Percentiles rank a stretch among this genome's conserved stretches.
phyloP scores from a whole-genome alignment of 2,329 filamentous ascomycete genomes.

The Sclerotinia sclerotiorum region DNA sequence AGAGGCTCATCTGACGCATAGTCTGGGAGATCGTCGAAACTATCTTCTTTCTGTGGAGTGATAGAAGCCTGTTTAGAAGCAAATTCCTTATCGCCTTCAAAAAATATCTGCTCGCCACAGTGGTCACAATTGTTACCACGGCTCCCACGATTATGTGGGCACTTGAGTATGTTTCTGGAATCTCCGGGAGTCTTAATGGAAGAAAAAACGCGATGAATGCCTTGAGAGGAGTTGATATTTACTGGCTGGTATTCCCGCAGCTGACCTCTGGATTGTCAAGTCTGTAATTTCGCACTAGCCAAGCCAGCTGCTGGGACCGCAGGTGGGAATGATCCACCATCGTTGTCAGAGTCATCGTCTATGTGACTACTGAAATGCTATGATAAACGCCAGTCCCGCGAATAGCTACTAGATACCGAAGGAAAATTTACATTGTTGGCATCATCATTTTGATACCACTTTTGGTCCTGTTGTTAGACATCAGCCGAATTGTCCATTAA shows the following conservation, averaged over 20 bases:
- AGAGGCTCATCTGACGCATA: not conserved
- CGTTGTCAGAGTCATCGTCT: not conserved
- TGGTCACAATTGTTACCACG: not conserved
- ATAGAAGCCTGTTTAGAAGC: not conserved
- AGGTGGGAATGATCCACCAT: not conserved
- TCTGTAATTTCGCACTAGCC: too few relatives aligned
- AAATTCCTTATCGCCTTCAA: not conserved
- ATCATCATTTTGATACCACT: too few relatives aligned
- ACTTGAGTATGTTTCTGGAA: not conserved
- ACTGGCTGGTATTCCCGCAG: too few relatives aligned
- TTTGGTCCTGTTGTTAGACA: too few relatives aligned
- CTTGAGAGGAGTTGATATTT: too few relatives aligned
- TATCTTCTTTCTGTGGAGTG: not conserved
- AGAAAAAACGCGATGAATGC: too few relatives aligned
- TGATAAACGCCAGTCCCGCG: not conserved
- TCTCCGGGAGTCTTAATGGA: too few relatives aligned
- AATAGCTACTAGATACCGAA: not conserved
- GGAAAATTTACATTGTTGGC: not conserved
- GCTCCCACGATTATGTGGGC: not conserved
- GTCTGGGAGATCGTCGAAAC: not conserved
- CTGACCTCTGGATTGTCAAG: too few relatives aligned
- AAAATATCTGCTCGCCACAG: not conserved
- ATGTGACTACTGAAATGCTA: not conserved
- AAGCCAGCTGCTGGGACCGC: not conserved
- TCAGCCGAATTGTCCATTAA: too few relatives aligned